Conservation (phyloP, 176 grass and related monocot genomes). For the Ananas comosus region DNA sequence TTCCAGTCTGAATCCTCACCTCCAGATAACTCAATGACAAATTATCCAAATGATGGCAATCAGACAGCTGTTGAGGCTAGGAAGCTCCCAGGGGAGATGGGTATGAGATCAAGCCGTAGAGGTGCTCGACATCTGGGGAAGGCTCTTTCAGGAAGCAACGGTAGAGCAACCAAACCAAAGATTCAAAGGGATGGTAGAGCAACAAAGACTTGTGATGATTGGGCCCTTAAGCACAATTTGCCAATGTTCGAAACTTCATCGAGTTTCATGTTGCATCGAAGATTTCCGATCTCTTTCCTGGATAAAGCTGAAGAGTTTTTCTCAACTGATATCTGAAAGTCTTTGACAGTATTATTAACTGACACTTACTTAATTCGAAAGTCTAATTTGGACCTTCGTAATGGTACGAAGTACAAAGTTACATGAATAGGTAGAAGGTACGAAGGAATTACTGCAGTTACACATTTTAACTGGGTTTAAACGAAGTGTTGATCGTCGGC, state of each 20-base stretch:
- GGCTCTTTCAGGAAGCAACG: slow-evolving; percentile 30
- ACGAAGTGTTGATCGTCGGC: too few relatives aligned
- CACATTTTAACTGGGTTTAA: too few relatives aligned
- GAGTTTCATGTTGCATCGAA: slow-evolving; percentile 71
- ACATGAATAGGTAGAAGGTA: too few relatives aligned
- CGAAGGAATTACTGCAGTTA: too few relatives aligned
- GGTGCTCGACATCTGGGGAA: slow-evolving; percentile 35
- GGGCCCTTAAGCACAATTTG: slow-evolving; percentile 45
- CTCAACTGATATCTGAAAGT: slow-evolving; percentile 31
- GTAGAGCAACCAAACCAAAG: slow-evolving; percentile 50
- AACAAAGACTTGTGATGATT: slow-evolving; percentile 50
- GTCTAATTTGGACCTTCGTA: too few relatives aligned
- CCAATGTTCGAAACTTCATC: slow-evolving; percentile 49
- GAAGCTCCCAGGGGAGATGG: slow-evolving; percentile 39
- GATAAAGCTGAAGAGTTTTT: slow-evolving; percentile 88
- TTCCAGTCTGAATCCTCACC: slow-evolving; percentile 28
- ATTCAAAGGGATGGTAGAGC: slow-evolving; percentile 55
- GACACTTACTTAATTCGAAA: too few relatives aligned
- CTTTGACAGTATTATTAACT: neutral
- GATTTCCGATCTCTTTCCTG: slow-evolving; percentile 78
- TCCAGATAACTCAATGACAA: slow-evolving; percentile 29
- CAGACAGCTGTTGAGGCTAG: slow-evolving; percentile 42
- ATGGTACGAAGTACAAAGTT: too few relatives aligned
- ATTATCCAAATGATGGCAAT: slow-evolving; percentile 30
- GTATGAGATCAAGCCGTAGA: slow-evolving; percentile 55